These are phyloP conservation scores for Linum tenue DNA, from an alignment of 345 rosid species.

Conservation along the genomic window DNA sequence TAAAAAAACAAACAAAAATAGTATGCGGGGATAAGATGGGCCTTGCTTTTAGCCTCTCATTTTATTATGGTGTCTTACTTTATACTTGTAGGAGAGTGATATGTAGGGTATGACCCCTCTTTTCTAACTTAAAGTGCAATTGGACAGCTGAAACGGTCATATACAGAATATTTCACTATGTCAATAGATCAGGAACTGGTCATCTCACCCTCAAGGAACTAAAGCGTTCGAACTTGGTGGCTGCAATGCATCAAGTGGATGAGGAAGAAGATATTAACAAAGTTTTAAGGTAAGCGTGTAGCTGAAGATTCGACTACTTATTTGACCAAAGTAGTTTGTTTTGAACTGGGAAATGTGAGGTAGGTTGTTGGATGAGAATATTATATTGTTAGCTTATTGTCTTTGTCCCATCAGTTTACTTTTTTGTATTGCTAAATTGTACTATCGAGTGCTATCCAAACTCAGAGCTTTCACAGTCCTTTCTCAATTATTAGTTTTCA, in stretches of 20 bases:
- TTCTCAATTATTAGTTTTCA: neutral
- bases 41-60: too few relatives aligned
- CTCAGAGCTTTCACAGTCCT: neutral
- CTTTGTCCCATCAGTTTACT: neutral
- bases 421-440: neutral
- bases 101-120: neutral
- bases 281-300: neutral
- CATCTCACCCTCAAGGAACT: conserved; percentile 6
- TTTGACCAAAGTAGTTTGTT: neutral
- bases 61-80: too few relatives aligned
- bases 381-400: neutral
- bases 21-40: too few relatives aligned
- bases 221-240: conserved; percentile 2
- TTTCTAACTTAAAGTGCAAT: neutral
- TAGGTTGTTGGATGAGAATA: neutral
- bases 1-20: too few relatives aligned
- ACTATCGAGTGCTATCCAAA: neutral
- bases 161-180: conserved; percentile 6
- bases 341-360: neutral
- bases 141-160: conserved; percentile 2
- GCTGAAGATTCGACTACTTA: neutral
- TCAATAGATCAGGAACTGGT: conserved; percentile 5
- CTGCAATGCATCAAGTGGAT: conserved; percentile 5
- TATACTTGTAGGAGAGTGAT: too few relatives aligned
- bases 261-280: conserved; percentile 7